Conservation (phyloP, 305 asterid genomes). For the Fraxinus sp. region DNA sequence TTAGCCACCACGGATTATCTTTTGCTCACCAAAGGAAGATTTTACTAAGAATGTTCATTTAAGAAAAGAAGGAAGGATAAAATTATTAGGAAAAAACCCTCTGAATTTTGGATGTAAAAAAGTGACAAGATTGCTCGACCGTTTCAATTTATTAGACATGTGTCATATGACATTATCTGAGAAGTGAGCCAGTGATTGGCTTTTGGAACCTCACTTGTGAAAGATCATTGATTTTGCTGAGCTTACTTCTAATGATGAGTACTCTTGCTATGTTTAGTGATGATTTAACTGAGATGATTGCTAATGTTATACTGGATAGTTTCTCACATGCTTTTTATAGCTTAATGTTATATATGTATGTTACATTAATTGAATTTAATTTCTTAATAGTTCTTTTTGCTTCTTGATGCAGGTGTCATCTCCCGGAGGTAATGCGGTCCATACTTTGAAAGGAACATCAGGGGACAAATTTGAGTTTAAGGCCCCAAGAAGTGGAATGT, state of each 20-base stretch:
- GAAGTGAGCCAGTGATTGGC: background rate
- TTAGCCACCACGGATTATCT: background rate
- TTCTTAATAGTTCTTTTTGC: slow-evolving; percentile 11
- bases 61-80: background rate
- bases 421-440: slow-evolving; percentile 64
- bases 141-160: background rate
- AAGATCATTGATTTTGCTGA: background rate
- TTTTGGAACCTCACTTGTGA: background rate
- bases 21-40: background rate
- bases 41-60: background rate
- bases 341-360: slow-evolving; percentile 8
- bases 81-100: background rate
- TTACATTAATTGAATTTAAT: slow-evolving; percentile 13
- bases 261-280: background rate
- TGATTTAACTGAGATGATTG: background rate
- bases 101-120: background rate
- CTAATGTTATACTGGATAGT: background rate
- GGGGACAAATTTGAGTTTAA: slow-evolving; percentile 91
- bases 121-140: background rate
- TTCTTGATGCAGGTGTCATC: slow-evolving; percentile 66
- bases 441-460: slow-evolving; percentile 77
- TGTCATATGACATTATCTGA: background rate
- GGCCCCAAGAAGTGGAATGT: slow-evolving; percentile 95
- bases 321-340: background rate
- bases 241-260: background rate